Evolutionary conservation across 208 protist species (phyloP).

Genomic region (Leishmania amazonensis): DNA sequence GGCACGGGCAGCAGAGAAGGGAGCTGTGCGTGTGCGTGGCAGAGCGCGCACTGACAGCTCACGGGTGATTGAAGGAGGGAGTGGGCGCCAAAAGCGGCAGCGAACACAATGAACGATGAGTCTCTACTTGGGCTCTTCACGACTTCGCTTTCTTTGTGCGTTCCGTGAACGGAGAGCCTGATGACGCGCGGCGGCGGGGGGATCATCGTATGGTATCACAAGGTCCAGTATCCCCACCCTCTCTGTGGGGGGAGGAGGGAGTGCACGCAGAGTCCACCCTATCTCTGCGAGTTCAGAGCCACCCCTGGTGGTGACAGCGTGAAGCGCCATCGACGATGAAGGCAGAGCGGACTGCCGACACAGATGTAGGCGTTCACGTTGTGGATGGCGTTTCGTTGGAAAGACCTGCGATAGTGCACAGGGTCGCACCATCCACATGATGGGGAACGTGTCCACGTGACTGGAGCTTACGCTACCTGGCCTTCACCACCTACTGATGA

Average conservation of each 20-base stretch:
- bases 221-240: background rate
- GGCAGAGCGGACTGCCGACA: background rate
- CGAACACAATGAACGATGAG: no score
- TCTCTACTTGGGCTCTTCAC: no score
- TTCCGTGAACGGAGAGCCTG: slow-evolving; percentile 3
- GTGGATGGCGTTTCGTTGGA: background rate
- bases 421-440: background rate
- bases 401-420: background rate
- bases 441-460: background rate
- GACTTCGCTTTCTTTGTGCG: background rate
- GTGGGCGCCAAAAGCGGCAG: no score
- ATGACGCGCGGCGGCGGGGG: background rate
- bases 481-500: background rate
- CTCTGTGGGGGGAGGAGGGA: background rate
- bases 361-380: background rate
- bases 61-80: no score
- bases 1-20: background rate
- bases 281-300: background rate
- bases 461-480: background rate
- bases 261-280: background rate
- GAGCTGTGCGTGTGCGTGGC: background rate
- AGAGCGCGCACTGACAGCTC: background rate
- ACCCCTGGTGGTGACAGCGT: background rate
- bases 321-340: background rate
- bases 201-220: background rate